Percentiles rank a stretch among this genome's conserved stretches.
Evolutionary conservation across 306 rosid species (phyloP).

Genomic region (Psophocarpus tetragonolobus): DNA sequence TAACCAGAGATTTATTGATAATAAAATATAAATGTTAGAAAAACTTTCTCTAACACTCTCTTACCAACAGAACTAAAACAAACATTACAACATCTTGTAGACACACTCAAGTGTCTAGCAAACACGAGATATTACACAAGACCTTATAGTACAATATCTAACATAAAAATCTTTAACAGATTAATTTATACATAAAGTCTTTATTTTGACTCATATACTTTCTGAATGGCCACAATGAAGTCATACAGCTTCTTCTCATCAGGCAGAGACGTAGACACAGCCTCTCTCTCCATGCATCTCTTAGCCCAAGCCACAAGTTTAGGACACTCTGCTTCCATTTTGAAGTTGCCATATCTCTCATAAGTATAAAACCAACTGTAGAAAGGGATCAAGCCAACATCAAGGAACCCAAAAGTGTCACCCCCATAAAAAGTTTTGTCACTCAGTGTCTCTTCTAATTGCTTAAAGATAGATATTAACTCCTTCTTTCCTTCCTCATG

Average conservation of each 20-base stretch:
- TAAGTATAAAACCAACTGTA: slow-evolving; percentile 43
- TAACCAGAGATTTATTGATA: not conserved
- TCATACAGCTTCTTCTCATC: slow-evolving; percentile 43
- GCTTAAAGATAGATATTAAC: slow-evolving; percentile 33
- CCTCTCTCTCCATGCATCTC: slow-evolving; percentile 46
- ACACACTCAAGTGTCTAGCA: slow-evolving; percentile 1
- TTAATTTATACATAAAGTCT: not conserved
- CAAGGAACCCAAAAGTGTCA: slow-evolving; percentile 48
- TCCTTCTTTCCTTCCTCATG: slow-evolving; percentile 42
- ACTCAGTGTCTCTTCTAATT: slow-evolving; percentile 33
- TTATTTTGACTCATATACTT: not conserved
- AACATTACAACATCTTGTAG: not conserved
- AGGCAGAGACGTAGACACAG: slow-evolving; percentile 48
- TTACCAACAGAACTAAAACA: not conserved
- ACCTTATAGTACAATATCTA: not conserved
- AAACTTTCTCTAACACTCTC: too few species aligned
- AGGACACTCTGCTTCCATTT: slow-evolving; percentile 50
- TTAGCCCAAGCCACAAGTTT: slow-evolving; percentile 50
- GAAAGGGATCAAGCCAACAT: slow-evolving; percentile 40
- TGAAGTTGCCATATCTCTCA: slow-evolving; percentile 44
- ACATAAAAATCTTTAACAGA: not conserved
- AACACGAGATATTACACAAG: not conserved
- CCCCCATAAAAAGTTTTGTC: slow-evolving; percentile 45
- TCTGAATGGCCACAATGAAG: not conserved
- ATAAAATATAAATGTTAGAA: too few species aligned